These are phyloP conservation scores for Ephemerocybe angulata DNA, from an alignment of 768 basidiomycete species.

Conservation along the genomic window DNA sequence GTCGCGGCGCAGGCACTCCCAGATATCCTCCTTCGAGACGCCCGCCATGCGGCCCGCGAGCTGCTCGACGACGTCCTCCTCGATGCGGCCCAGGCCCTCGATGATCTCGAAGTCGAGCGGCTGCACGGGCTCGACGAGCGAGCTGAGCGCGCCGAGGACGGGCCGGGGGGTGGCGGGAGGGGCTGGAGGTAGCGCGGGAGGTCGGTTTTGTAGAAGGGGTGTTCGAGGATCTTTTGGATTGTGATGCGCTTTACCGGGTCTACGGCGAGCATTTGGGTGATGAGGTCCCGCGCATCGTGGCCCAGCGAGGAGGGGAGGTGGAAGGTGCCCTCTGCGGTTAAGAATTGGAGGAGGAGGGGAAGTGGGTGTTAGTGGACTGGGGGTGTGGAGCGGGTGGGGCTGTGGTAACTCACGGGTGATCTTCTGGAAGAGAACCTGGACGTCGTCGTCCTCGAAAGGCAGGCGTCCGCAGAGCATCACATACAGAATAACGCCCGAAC, in stretches of 20 bases:
- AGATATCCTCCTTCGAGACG: slow-evolving; percentile 64
- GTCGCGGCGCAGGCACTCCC: too few relatives aligned
- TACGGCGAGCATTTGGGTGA: slow-evolving; percentile 86
- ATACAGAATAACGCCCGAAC: slow-evolving; percentile 96
- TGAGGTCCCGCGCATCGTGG: slow-evolving; percentile 71
- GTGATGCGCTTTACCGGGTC: slow-evolving; percentile 96
- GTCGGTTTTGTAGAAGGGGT: slow-evolving; percentile 86
- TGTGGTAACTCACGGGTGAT: slow-evolving; percentile 86
- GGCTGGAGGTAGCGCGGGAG: slow-evolving; percentile 84
- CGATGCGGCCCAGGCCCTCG: slow-evolving; percentile 88
- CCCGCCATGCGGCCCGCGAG: slow-evolving; percentile 67
- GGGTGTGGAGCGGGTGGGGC: too few relatives aligned
- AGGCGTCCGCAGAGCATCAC: slow-evolving; percentile 95
- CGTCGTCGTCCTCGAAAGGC: slow-evolving; percentile 97
- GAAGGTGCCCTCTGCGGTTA: slow-evolving; percentile 71
- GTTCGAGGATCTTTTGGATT: slow-evolving; percentile 83
- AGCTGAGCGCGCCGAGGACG: slow-evolving; percentile 68
- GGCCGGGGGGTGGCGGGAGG: slow-evolving; percentile 73
- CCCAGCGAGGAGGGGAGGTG: slow-evolving; percentile 79
- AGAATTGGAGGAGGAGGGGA: too few relatives aligned
- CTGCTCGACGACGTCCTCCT: slow-evolving; percentile 87
- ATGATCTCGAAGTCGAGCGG: slow-evolving; percentile 79
- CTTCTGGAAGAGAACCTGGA: slow-evolving; percentile 88
- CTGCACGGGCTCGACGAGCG: slow-evolving; percentile 66
- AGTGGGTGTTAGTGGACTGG: too few relatives aligned